These are phyloP conservation scores for Fraxinus angustifolia DNA, from an alignment of 305 asterid species.

Conservation along the genomic window DNA sequence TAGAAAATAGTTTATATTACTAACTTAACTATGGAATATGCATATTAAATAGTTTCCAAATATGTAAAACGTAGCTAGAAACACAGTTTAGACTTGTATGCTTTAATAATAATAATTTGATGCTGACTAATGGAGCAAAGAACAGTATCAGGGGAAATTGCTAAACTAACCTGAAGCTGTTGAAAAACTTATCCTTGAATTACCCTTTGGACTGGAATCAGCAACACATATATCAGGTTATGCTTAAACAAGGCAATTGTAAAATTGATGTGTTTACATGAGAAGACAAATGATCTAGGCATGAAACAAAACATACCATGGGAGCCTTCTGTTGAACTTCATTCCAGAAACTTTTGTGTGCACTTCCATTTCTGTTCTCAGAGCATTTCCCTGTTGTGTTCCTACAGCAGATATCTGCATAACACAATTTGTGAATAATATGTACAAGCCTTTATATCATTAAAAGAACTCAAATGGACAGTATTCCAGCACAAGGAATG, in stretches of 20 bases:
- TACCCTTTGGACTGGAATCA: conserved; percentile 45
- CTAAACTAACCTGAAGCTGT: conserved; percentile 63
- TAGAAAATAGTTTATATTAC: conserved; percentile 1
- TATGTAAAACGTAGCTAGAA: background rate
- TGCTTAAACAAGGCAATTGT: conserved; percentile 13
- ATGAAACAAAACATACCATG: conserved; percentile 25
- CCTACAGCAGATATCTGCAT: conserved; percentile 42
- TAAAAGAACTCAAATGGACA: background rate
- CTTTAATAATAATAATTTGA: background rate
- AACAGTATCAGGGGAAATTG: background rate
- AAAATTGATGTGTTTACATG: conserved; percentile 3
- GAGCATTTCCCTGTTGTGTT: conserved; percentile 40
- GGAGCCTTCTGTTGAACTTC: conserved; percentile 38
- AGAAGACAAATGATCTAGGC: conserved; percentile 1
- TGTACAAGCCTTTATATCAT: background rate
- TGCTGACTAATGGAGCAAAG: background rate
- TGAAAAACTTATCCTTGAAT: conserved; percentile 48
- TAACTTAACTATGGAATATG: background rate
- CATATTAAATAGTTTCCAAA: background rate
- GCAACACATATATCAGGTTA: background rate
- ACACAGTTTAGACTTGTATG: background rate
- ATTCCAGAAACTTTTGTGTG: conserved; percentile 38
- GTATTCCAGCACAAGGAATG: conserved; percentile 15
- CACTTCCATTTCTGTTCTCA: conserved; percentile 39
- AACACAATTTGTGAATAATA: conserved; percentile 9